Conservation (phyloP, 495 filamentous ascomycete genomes). For the Apiosordaria backusii region DNA sequence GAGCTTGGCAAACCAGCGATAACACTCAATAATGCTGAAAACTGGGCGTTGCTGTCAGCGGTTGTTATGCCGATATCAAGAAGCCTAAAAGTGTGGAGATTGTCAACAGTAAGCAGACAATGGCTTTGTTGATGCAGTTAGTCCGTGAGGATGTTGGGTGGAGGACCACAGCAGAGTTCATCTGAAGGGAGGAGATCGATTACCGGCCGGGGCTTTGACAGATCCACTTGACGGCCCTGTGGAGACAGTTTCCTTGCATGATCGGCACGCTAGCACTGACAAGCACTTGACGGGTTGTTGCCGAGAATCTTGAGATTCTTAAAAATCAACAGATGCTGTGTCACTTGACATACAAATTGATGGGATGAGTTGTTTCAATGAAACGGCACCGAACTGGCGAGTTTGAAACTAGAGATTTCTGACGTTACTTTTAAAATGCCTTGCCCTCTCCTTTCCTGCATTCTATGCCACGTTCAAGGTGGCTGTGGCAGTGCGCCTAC, state of each 20-base stretch:
- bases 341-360: not conserved
- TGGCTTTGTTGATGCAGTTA: not conserved
- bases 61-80: not conserved
- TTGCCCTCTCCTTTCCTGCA: slow-evolving; percentile 2
- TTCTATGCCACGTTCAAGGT: not conserved
- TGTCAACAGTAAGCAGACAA: not conserved
- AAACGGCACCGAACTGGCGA: slow-evolving; percentile 5
- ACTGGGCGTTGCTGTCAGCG: not conserved
- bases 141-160: too few species aligned
- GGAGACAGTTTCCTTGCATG: not conserved
- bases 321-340: not conserved
- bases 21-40: not conserved
- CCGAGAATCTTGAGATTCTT: not conserved
- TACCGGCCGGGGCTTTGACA: not conserved
- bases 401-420: slow-evolving; percentile 2
- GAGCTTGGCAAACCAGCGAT: slow-evolving; percentile 1
- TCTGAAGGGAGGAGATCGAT: not conserved
- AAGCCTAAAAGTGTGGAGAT: not conserved
- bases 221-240: not conserved
- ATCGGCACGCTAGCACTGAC: slow-evolving; percentile 1
- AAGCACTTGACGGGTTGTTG: slow-evolving; percentile 2
- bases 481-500: slow-evolving; percentile 13
- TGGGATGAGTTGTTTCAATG: slow-evolving; percentile 2
- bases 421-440: slow-evolving; percentile 1
- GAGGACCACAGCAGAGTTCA: not conserved